These are phyloP conservation scores for Litchi chinensis DNA, from an alignment of 345 rosid species.

Conservation along the genomic window DNA sequence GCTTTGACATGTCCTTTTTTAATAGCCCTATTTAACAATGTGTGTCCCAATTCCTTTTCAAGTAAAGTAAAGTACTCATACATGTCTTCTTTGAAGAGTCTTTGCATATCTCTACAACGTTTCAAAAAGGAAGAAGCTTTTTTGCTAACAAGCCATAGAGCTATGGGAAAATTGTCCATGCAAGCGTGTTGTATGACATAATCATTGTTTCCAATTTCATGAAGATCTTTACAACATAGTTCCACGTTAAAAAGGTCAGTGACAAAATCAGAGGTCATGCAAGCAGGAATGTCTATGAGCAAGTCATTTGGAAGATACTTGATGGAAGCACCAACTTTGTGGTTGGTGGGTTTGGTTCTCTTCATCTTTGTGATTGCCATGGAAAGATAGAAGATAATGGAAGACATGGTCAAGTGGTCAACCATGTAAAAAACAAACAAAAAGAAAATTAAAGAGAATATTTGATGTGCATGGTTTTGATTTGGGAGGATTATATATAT, in stretches of 20 bases:
- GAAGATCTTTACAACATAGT: conserved; percentile 2
- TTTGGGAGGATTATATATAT: no score
- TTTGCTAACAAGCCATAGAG: neutral
- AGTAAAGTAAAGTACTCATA: neutral
- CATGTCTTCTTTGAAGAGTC: neutral
- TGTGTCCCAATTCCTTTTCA: neutral
- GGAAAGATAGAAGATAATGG: no score
- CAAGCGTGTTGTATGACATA: neutral
- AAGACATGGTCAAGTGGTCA: no score
- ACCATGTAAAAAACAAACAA: no score
- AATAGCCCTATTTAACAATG: neutral
- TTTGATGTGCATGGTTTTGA: no score
- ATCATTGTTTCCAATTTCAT: neutral
- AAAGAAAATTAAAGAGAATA: no score
- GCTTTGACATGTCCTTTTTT: neutral
- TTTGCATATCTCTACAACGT: neutral
- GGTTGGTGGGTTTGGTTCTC: no score
- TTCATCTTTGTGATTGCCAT: no score
- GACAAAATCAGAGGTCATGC: neutral
- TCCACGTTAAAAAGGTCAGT: neutral
- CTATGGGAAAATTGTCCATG: neutral
- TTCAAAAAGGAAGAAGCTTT: neutral
- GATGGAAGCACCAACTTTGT: no score
- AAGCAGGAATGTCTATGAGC: neutral
- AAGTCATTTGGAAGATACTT: conserved; percentile 3